Evolutionary conservation across 495 filamentous ascomycete genomes (phyloP), one percentile per base, ranked within the genome.

Genomic region (Podospora australis): DNA sequence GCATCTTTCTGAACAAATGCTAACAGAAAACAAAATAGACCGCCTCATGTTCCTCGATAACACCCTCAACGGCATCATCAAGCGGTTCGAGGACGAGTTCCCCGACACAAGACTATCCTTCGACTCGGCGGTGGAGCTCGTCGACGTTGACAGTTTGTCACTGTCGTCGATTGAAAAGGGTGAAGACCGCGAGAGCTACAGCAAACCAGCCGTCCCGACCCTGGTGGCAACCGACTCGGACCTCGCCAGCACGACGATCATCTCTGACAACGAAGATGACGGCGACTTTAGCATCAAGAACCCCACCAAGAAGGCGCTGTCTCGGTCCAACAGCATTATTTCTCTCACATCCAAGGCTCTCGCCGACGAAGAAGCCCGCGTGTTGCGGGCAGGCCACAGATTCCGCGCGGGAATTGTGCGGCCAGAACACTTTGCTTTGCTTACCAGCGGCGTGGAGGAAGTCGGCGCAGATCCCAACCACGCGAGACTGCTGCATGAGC

Each of bases 1-100:
- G 14, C 2, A 35, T 6, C 19, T 1, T 4, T 3, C n/a, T 32
- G 14, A 40, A 13, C 25, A 14, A 6, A 50, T 54, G 43, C 62
- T 70, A 61, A 70, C 41, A 20, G 25, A 19, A 28, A 4, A 10
- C 34, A 44, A n/a, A 36, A 17, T 46, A 90, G 85, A 82, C 34
- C 86, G 87, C 50, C 81, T 98, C 20, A 77, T 87, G 39, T 96
- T 95, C 75, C 78, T 98, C 23, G 90, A 96, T 57, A 74, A 85
- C 43, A 97, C 92, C 1, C 78, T 98, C 6, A 78, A 87, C 52
- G 80, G 81, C 52, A 95, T 98, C 70, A 96, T 97, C 60, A 79
- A 86, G 58, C 87, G 92, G 16, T 98, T 98, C 53, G 92, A 97
- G 60, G 83, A 91, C 57, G 90, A 96, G 66, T 98, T 88, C 58